Percentiles rank a stretch among this genome's conserved stretches.
Conservation (phyloP, 2,329 filamentous ascomycete species). For the Byssochlamys sp. region DNA sequence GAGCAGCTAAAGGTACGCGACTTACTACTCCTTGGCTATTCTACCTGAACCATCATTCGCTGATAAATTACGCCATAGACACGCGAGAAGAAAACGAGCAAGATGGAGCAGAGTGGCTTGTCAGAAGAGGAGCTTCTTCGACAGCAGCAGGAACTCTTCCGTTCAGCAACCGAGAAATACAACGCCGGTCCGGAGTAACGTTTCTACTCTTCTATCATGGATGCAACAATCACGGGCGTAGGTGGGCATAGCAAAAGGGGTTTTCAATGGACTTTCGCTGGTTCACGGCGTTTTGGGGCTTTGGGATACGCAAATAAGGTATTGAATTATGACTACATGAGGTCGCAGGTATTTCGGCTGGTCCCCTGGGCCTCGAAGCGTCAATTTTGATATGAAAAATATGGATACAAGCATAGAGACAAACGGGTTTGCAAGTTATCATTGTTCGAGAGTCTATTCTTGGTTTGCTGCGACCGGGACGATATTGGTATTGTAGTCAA, state of each 20-base stretch:
- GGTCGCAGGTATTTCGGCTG: not conserved
- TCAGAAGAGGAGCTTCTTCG: constrained; percentile 80
- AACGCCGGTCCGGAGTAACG: constrained; percentile 40
- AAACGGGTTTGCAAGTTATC: not conserved
- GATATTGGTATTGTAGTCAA: not conserved
- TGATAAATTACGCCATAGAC: constrained; percentile 46
- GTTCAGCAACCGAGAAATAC: constrained; percentile 65
- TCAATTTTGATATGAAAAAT: not conserved
- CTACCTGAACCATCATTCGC: constrained; percentile 1
- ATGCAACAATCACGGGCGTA: not conserved
- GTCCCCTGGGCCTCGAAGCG: not conserved
- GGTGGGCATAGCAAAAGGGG: constrained; percentile 10
- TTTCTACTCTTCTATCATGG: not conserved
- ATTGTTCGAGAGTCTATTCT: not conserved
- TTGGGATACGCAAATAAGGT: not conserved
- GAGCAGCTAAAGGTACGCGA: constrained; percentile 72
- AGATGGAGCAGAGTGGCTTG: constrained; percentile 89
- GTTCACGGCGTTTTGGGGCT: not conserved
- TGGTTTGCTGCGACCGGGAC: not conserved
- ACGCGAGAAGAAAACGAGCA: constrained; percentile 92
- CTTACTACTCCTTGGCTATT: constrained; percentile 4
- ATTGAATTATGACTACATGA: not conserved
- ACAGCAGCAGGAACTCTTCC: constrained; percentile 86
- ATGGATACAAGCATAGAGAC: not conserved
- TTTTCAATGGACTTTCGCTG: constrained; percentile 12